Conservation (phyloP, 768 basidiomycete species). For the Naganishia antarctica region DNA sequence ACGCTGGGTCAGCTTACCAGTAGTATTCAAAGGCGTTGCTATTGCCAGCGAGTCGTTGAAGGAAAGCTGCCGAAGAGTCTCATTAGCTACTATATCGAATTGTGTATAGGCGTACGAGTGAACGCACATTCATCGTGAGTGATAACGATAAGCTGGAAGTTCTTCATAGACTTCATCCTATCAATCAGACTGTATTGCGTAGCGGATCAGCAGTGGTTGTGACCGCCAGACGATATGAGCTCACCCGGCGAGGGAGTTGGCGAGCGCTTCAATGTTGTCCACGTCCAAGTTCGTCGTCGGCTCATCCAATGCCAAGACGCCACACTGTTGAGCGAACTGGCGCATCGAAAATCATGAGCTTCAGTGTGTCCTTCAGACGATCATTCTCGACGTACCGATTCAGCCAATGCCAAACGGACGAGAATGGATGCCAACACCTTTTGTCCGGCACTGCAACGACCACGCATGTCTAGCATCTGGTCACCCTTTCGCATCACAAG, state of each 20-base stretch:
- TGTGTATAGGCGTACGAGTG: not conserved
- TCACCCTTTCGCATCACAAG: constrained; percentile 58
- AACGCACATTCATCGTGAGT: constrained; percentile 80
- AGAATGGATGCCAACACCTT: constrained; percentile 92
- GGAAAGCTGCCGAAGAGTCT: constrained; percentile 55
- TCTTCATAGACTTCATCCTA: constrained; percentile 77
- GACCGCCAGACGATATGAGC: constrained; percentile 43
- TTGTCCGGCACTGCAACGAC: constrained; percentile 94
- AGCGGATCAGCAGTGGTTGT: not conserved
- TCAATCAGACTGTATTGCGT: constrained; percentile 74
- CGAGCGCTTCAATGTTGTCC: constrained; percentile 92
- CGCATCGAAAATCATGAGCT: not conserved
- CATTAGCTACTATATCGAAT: not conserved
- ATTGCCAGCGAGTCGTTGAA: constrained; percentile 78
- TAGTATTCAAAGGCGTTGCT: constrained; percentile 87
- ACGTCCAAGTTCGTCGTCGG: constrained; percentile 95
- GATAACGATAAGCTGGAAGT: constrained; percentile 79
- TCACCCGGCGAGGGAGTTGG: constrained; percentile 83
- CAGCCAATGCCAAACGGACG: constrained; percentile 91
- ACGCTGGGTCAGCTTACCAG: constrained; percentile 57
- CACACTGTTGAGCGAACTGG: constrained; percentile 55
- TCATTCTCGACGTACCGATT: constrained; percentile 67
- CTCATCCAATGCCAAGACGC: constrained; percentile 94
- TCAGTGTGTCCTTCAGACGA: not conserved
- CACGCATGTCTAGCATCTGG: constrained; percentile 99